These are phyloP conservation scores for Lathyrus tuberosus DNA, from an alignment of 306 rosid genomes.

Conservation along the genomic window DNA sequence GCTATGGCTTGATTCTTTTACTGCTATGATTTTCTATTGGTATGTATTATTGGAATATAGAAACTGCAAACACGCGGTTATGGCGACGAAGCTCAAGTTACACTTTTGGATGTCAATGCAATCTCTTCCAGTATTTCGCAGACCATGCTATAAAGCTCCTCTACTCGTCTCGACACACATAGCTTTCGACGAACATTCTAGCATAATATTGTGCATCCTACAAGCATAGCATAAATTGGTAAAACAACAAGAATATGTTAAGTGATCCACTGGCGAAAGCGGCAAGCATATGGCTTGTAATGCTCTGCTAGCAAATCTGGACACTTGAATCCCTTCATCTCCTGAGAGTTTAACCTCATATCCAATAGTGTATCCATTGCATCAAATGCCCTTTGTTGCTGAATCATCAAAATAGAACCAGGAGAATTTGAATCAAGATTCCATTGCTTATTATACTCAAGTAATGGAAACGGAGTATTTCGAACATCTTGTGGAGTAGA, in stretches of 20 bases:
- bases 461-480: constrained; percentile 86
- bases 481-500: constrained; percentile 65
- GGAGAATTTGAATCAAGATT: constrained; percentile 70
- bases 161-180: constrained; percentile 59
- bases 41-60: too few species aligned
- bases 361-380: constrained; percentile 57
- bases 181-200: constrained; percentile 51
- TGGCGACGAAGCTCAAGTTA: too few species aligned
- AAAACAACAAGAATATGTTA: constrained; percentile 53
- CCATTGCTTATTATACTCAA: constrained; percentile 78
- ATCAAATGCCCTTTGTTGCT: constrained; percentile 68
- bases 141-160: constrained; percentile 85
- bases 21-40: too few species aligned
- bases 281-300: constrained; percentile 70
- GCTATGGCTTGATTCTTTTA: too few species aligned
- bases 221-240: constrained; percentile 62
- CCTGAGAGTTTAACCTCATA: constrained; percentile 53
- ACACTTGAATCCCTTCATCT: constrained; percentile 82
- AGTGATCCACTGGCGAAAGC: constrained; percentile 64
- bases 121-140: too few species aligned
- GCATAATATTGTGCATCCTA: constrained; percentile 58
- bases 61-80: too few species aligned
- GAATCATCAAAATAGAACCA: constrained; percentile 83
- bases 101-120: too few species aligned
- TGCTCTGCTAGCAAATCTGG: constrained; percentile 64